A percentile compares a stretch with the other conserved stretches of the same genome.
Evolutionary conservation across 2,329 filamentous ascomycete species (phyloP).

Genomic region (Penicillium sp.): DNA sequence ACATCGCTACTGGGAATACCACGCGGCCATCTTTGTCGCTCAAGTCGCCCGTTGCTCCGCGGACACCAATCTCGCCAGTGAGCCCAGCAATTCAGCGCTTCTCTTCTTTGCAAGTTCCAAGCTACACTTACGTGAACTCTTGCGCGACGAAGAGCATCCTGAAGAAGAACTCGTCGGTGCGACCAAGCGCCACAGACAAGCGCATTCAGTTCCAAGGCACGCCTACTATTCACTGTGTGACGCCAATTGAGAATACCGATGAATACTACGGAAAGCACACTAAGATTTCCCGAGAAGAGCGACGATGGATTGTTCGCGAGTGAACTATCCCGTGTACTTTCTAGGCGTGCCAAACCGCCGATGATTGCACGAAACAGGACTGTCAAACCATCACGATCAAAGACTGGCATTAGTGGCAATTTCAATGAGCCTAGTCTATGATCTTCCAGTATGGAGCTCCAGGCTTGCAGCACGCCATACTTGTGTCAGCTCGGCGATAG

Average conservation of each 20-base stretch:
- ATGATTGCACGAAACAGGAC: neutral
- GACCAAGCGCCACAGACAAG: slow-evolving; percentile 34
- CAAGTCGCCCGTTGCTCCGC: slow-evolving; percentile 48
- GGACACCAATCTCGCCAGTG: slow-evolving; percentile 50
- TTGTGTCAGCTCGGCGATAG: neutral
- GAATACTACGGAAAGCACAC: slow-evolving; percentile 54
- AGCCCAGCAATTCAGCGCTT: slow-evolving; percentile 50
- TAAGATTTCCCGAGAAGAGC: slow-evolving; percentile 52
- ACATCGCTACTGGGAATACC: slow-evolving; percentile 46
- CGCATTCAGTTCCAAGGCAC: slow-evolving; percentile 50
- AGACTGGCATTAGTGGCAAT: neutral
- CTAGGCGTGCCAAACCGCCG: neutral
- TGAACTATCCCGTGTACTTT: slow-evolving; percentile 26
- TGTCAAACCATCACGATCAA: neutral
- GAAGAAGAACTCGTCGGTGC: slow-evolving; percentile 44
- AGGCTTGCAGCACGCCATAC: neutral
- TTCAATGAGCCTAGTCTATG: neutral
- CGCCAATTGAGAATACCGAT: slow-evolving; percentile 53
- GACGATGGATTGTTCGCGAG: slow-evolving; percentile 49
- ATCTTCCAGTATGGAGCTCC: neutral
- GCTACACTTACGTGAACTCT: slow-evolving; percentile 49
- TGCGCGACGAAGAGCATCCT: slow-evolving; percentile 53
- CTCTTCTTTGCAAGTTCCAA: slow-evolving; percentile 45
- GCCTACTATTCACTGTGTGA: slow-evolving; percentile 52
- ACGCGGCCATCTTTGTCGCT: slow-evolving; percentile 46